A percentile compares a stretch with the other conserved stretches of the same genome.
Conservation (phyloP, 352 stramenopile species). For the Pythium coloratum region DNA sequence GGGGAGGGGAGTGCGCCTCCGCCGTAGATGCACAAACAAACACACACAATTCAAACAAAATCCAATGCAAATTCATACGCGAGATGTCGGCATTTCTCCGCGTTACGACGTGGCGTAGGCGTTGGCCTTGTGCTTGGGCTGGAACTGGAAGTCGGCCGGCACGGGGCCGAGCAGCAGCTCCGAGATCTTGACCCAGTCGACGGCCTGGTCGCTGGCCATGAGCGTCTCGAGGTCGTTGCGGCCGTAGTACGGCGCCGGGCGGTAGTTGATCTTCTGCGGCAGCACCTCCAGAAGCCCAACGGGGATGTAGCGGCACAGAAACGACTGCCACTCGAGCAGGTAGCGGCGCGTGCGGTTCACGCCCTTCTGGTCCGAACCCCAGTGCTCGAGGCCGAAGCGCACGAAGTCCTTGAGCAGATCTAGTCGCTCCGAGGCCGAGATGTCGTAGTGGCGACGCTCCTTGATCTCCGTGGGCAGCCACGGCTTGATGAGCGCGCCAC, state of each 20-base stretch:
- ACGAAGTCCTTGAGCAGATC: slow-evolving; percentile 98
- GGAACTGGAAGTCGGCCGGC: slow-evolving; percentile 91
- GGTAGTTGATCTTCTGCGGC: slow-evolving; percentile 97
- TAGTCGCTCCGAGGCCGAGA: slow-evolving; percentile 94
- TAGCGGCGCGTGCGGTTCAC: slow-evolving; percentile 98
- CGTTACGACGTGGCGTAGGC: slow-evolving; percentile 63
- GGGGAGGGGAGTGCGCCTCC: neutral
- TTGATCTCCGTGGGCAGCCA: slow-evolving; percentile 99
- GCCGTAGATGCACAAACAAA: slow-evolving; percentile 11
- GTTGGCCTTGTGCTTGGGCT: slow-evolving; percentile 98
- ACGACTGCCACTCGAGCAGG: slow-evolving; percentile 99
- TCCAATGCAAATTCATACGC: neutral
- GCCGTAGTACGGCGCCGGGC: slow-evolving; percentile 91
- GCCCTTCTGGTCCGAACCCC: slow-evolving; percentile 97
- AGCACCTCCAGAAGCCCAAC: slow-evolving; percentile 95
- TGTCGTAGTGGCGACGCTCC: slow-evolving; percentile 96
- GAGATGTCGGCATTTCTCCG: neutral
- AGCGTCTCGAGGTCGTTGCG: slow-evolving; percentile 97
- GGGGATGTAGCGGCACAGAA: slow-evolving; percentile 97
- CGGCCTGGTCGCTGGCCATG: slow-evolving; percentile 93
- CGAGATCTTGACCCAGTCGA: slow-evolving; percentile 99
- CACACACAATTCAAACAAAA: neutral
- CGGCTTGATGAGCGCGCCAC: slow-evolving; percentile 98
- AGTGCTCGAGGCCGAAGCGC: slow-evolving; percentile 98
- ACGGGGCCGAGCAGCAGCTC: slow-evolving; percentile 98